Evolutionary conservation across 257 asterid genomes (phyloP).

Genomic region (Solanum chiquidenum): DNA sequence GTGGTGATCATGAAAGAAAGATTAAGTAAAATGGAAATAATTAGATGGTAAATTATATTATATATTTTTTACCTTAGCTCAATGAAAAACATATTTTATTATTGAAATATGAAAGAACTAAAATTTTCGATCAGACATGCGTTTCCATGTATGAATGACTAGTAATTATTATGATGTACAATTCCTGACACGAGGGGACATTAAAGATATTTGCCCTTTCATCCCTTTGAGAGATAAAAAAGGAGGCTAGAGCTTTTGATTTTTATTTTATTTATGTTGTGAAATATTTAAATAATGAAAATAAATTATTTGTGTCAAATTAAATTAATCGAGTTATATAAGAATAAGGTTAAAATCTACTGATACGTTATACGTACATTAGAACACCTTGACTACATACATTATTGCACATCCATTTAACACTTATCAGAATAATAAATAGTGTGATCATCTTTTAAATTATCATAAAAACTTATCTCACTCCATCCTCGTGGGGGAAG

Average conservation of each 20-base stretch:
- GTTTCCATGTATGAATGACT: no score
- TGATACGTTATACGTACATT: no score
- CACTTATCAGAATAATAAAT: background rate
- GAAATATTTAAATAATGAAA: background rate
- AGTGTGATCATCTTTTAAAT: background rate
- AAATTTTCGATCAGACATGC: background rate
- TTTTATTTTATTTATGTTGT: background rate
- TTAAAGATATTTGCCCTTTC: background rate
- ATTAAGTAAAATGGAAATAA: background rate
- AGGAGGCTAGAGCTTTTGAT: background rate
- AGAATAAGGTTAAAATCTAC: background rate
- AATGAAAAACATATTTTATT: background rate
- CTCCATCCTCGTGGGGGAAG: background rate
- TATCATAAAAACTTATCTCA: no score
- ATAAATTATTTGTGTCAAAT: background rate
- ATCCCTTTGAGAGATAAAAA: background rate
- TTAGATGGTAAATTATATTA: background rate
- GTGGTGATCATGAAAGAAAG: background rate
- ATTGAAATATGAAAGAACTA: background rate
- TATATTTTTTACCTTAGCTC: background rate
- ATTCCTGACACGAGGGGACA: background rate
- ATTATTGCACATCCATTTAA: background rate
- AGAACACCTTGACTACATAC: background rate
- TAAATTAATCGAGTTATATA: background rate
- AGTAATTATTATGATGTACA: background rate